Percentiles rank a stretch among this genome's conserved stretches.
phyloP scores from a whole-genome alignment of 495 filamentous ascomycete species.

The Hypoxylon trugodes region DNA sequence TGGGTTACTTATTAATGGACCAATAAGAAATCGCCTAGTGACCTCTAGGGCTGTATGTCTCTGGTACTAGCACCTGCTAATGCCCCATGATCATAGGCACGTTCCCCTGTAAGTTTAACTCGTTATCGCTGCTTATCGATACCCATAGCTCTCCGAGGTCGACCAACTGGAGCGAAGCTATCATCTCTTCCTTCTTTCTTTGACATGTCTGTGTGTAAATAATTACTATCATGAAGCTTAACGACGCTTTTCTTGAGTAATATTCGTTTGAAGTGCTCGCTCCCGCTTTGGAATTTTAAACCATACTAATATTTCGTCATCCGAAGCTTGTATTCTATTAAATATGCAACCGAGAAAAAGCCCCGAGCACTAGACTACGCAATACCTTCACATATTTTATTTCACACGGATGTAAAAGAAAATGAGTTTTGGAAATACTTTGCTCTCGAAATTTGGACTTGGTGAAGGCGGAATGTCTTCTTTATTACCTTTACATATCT shows the following conservation, averaged over 20 bases:
- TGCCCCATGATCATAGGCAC: slow-evolving; percentile 21
- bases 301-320: not conserved
- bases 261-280: no score
- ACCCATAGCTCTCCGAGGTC: no score
- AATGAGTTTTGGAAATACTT: slow-evolving; percentile 41
- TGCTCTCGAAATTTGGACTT: slow-evolving; percentile 38
- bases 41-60: slow-evolving; percentile 18
- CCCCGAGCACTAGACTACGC: not conserved
- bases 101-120: not conserved
- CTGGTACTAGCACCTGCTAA: slow-evolving; percentile 21
- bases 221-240: no score
- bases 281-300: not conserved
- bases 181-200: no score
- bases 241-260: no score
- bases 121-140: slow-evolving; percentile 27
- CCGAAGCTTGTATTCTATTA: not conserved
- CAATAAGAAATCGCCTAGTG: slow-evolving; percentile 5
- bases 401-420: not conserved
- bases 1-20: no score
- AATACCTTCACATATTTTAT: not conserved
- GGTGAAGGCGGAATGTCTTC: slow-evolving; percentile 36
- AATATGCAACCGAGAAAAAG: slow-evolving; percentile 18
- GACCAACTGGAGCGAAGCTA: no score
- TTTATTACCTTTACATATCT: slow-evolving; percentile 35
- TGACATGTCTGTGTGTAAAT: no score